Base-by-base conservation (phyloP, 1,284 basidiomycete species). In the Cutaneotrichosporon sp. region DNA sequence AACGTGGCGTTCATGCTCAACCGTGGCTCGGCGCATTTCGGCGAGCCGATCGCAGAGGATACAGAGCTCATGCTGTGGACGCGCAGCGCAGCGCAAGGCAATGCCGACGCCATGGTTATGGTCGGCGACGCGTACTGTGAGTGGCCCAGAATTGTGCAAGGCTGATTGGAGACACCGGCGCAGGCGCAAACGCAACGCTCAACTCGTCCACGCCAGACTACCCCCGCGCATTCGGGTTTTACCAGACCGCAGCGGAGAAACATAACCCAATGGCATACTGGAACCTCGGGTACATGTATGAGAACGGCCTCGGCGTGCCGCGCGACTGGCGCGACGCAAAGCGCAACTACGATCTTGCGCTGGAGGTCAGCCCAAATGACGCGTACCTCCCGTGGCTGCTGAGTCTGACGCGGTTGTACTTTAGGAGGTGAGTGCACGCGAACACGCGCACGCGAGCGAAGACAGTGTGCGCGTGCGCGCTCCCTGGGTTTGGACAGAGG, bases 211-310 rank as follows among this genome's bases (percentile, higher is more conserved):
- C 44, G 62, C 72, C 77, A 2, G 75, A 80, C 30, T 83, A 84
- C 69, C 88, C 90, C 68, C 90, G 90, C 63, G 96, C 96, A 0
- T 90, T 88, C 0, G 84, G 84, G 15, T 97, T 90, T 72, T 98
- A 98, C 69, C 90, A 90, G 67, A 86, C 88, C 23, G 74, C 90
- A 7, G 90, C 90, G 2, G 90, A 93, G 62, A 92, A 89, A 2
- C 67, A 86, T 56, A 94, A 90, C 62, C 90, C 93, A 1, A 80
- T 98, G 62, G 93, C 94, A 2, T 91, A 94, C 84, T 98, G 93
- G 92, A 97, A 97, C 68, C 76, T 98, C 22, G 96, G 94, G 1
- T 97, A 88, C 88, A 96, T 98, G 91, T 97, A 97, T 72, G 94
- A 98, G 77, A 88, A 91, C 65, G 96, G 96, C 0, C 73, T 88